Conservation (phyloP, 2,329 filamentous ascomycete species). For the Arthrobotrys megalospora region DNA sequence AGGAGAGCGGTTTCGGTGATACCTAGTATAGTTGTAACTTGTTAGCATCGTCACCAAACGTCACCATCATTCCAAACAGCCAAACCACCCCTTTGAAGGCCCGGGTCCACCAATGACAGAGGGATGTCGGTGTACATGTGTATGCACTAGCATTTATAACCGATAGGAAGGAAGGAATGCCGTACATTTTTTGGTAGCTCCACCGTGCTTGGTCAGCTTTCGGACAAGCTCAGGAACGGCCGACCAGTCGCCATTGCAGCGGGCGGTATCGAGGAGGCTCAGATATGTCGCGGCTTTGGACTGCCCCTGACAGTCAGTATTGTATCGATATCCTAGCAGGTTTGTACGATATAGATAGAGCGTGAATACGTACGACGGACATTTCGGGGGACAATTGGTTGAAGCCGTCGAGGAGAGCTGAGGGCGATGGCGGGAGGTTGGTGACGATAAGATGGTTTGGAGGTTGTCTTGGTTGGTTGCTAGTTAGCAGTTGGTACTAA, state of each 20-base stretch:
- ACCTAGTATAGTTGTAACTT: slow-evolving; percentile 69
- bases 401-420: slow-evolving; percentile 3
- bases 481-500: too few relatives aligned
- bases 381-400: slow-evolving; percentile 22
- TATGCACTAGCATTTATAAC: not conserved
- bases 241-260: slow-evolving; percentile 89
- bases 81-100: not conserved
- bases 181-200: slow-evolving; percentile 82
- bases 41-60: not conserved
- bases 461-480: not conserved
- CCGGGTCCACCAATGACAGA: too few relatives aligned
- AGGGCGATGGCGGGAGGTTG: not conserved
- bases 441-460: not conserved
- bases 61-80: not conserved
- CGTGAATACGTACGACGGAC: slow-evolving; percentile 26
- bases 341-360: not conserved
- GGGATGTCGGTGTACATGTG: too few relatives aligned
- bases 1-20: slow-evolving; percentile 75
- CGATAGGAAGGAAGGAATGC: slow-evolving; percentile 21
- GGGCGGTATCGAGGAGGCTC: slow-evolving; percentile 83
- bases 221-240: slow-evolving; percentile 88
- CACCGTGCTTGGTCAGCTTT: slow-evolving; percentile 93
- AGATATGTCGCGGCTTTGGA: slow-evolving; percentile 88
- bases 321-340: not conserved
- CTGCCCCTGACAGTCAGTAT: slow-evolving; percentile 65